Base-by-base conservation (phyloP, 129 eudicot species). In the Flaveria robusta region DNA sequence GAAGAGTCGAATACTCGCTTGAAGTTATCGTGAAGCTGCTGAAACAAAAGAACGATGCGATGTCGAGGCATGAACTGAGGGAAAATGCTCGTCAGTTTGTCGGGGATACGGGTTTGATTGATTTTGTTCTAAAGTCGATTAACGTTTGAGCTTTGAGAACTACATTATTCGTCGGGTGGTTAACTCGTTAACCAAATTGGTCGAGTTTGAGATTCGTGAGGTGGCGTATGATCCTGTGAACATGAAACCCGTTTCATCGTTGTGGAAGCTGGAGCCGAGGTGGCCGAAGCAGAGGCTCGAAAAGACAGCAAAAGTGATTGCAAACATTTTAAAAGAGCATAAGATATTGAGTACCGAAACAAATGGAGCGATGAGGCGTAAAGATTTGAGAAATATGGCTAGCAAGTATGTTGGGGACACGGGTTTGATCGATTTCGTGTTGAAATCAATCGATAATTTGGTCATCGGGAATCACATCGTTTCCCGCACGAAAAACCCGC, bases 81-180 rank as follows among this genome's bases (percentile, higher is more conserved):
- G 88, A 88, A 14, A 87, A 72, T 47, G 89, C 92, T 20, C 63
- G 87, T 51, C 62, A 55, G 52, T 76, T 73, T 68, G 79, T 93
- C 18, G 92, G 95, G 14, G 98, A 93, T 66, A 88, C 87, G 2
- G 92, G 98, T 9, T 86, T 93, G 79, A 84, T 93, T 39, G 95
- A 93, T 86, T 93, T 83, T 58, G 90, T 90, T 67, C 87, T 92
- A 1, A 90, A 89, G 29, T 89, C 90, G 1, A 89, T 92, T 23
- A 90, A 67, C 43, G 85, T 85, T 79, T 93, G 31, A 60, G 74
- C 23, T 85, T 85, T 24, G 91, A 86, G 11, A 65, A 85, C 56
- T 77, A 74, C 26, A 64, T 86, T 76, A 81, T 93, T 68, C 76
- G 82, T 26, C 86, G 92, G 12, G 34, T 75, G 6, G 72, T 77